These are phyloP conservation scores for Euphorbia corollata DNA, from an alignment of 441 rosid genomes.

Conservation along the genomic window DNA sequence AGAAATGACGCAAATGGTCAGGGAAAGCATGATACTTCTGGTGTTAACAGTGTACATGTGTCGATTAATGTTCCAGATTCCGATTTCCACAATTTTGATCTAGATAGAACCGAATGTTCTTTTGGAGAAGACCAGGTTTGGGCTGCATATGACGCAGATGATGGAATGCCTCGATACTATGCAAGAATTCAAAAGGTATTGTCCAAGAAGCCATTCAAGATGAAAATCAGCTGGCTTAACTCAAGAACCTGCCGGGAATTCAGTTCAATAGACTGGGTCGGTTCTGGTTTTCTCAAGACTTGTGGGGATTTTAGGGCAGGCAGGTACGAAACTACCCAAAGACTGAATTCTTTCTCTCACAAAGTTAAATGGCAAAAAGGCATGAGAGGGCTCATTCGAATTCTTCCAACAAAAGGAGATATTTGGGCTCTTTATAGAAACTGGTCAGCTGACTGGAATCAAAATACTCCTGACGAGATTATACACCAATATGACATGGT, in stretches of 20 bases:
- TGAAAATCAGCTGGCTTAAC: constrained; percentile 89
- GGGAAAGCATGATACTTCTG: constrained; percentile 19
- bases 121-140: constrained; percentile 70
- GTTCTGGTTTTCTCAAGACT: constrained; percentile 73
- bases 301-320: constrained; percentile 81
- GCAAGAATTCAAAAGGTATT: constrained; percentile 77
- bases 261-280: constrained; percentile 66
- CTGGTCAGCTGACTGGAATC: constrained; percentile 87
- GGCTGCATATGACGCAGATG: constrained; percentile 88
- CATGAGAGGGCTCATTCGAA: constrained; percentile 50
- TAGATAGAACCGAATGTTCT: constrained; percentile 60
- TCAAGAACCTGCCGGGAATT: constrained; percentile 63
- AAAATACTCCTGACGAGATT: constrained; percentile 52
- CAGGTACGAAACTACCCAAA: constrained; percentile 39
- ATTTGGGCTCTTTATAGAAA: constrained; percentile 87
- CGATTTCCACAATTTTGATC: constrained; percentile 83
- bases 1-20: constrained; percentile 22
- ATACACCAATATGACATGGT: constrained; percentile 85
- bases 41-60: constrained; percentile 20
- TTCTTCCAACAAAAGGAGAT: constrained; percentile 73
- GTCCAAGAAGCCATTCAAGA: constrained; percentile 62
- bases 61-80: constrained; percentile 76
- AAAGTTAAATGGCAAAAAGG: constrained; percentile 73
- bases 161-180: constrained; percentile 92
- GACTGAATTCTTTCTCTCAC: constrained; percentile 76